Evolutionary conservation across 1,139 yeast genomes (phyloP), one percentile per base, ranked within the genome.

Genomic region (Meyerozyma smithsonii): DNA sequence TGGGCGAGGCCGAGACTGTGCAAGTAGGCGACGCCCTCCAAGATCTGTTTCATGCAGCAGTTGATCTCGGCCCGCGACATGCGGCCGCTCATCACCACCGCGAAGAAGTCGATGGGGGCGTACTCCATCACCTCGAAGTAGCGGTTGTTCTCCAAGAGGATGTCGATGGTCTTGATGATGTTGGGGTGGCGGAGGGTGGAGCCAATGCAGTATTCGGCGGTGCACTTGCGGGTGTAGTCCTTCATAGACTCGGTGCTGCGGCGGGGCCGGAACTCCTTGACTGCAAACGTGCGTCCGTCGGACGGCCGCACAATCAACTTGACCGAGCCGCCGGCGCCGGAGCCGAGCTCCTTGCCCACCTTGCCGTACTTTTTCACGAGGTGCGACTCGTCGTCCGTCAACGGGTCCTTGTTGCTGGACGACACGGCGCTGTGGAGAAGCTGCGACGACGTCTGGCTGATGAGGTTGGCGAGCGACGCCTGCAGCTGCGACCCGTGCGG

Each of bases 241-340:
- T 88, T 85, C 49, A 82, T 79, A 12, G 85, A 73, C 59, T 94
- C 99, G 46, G 86, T 85, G 24, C 83, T 73, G 53, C 90, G 78
- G 46, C 92, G 77, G 6, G 96, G 84, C 47, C 98, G 73, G 58
- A 94, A 94, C 61, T 94, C 97, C 61, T 94, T 94, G 32, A 94
- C 97, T 0, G 99, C 99, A 67, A 92, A 92, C 1, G 95, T 81
- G 42, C 84, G 82, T 33, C 77, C 73, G 60, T 92, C 97, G 6
- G 85, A 73, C 3, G 92, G 81, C 46, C 97, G 77, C 41, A 79
- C 81, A 54, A 94, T 80, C 40, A 92, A 71, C 44, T 94, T 80
- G 12, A 94, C 99, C 1, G 95, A 84, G 4, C 99, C 99, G 36
- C 98, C 99, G 3, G 98, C 98, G 28, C 99, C 99, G 21, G 95